Evolutionary conservation across 2,329 filamentous ascomycete genomes (phyloP), one percentile per base, ranked within the genome.

Genomic region (Nothophaeocryptopus gaeumannii): DNA sequence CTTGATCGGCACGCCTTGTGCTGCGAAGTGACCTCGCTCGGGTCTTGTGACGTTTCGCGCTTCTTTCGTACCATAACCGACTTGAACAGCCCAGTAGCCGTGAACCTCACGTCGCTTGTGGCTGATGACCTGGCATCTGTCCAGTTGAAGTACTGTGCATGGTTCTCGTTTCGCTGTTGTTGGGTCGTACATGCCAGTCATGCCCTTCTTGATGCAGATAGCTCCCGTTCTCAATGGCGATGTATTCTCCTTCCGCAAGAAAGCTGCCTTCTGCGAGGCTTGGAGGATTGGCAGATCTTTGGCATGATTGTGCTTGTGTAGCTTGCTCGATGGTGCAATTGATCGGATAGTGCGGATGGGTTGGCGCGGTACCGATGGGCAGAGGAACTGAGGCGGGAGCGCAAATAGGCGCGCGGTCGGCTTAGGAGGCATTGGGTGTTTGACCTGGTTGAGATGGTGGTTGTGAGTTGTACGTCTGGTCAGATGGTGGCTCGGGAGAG

Each of bases 1-100:
- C 78, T 97, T 97, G 41, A 93, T 89, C 55, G 86, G 84, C 33
- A 97, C 80, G 15, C 85, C 85, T 65, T 89, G 84, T 48, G 78
- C 82, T 53, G 92, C 88, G 72, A 87, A 97, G 74, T 96, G 93
- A 0, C 93, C 93, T 52, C 96, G 75, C 76, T 88, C 74, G 2
- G 93, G 86, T 63, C 87, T 82, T n/a, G 85, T 85, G 36, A 93
- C 82, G 68, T 95, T 96, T 54, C 76, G 78, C 16, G 86, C 74
- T 53, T 85, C 81, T 67, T 85, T 86, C 67, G 81, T 80, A 3
- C 93, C 93, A 40, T 81, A 76, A 14, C 93, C 93, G 38, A 99
- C 74, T 73, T 96, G 91, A 11, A 97, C 90, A 12, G 92, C 93
- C 78, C 82, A 96, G 75, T 99, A 99, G 14, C 93, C 93, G 70